Evolutionary conservation across 2,329 filamentous ascomycete genomes (phyloP), one percentile per base, ranked within the genome.

Genomic region (Venturiaceae sp.): DNA sequence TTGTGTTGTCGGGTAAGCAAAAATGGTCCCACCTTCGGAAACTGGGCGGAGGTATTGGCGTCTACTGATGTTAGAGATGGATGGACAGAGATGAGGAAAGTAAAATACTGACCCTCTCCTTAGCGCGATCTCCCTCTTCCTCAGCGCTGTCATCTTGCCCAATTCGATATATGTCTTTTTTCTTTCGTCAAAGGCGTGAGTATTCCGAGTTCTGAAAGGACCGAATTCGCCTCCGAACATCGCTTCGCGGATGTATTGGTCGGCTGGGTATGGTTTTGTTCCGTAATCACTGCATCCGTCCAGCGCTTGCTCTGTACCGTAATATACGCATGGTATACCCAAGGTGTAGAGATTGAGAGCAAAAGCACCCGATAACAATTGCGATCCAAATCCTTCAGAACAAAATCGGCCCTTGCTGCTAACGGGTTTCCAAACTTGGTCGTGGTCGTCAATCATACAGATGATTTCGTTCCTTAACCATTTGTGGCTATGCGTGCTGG

Each of bases 281-380:
- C 55, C 55, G 3, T 30, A 34, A 14, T 50, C 57, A 26, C 56
- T 61, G n/a, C 55, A 58, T 2, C 64, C 64, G 16, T 66, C 64
- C 32, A 66, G 63, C 4, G 19, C n/a, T 52, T 66, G 65, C 56
- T 66, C 65, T 8, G 63, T 66, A 50, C 64, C 65, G 53, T 66
- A 66, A 56, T 66, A 66, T 30, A 66, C 63, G 50, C 64, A 66
- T 9, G 65, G 63, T 16, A 66, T 66, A 9, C 65, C 65, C 3
- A 65, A 60, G 1, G 62, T 64, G 11, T 52, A 63, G 1, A 66
- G 54, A 36, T 66, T 65, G 2, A 66, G 47, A 5, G 57, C 64
- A 13, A 66, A 6, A 11, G 64, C 64, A 2, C 60, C 58, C 32
- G 61, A 50, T 4, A 57, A 50, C 14, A 64, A 60, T 23, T 58